Evolutionary conservation across 192 early-diverging fungal genomes (phyloP), one percentile per base, ranked within the genome.

Genomic region (Chytriomyces sp.): DNA sequence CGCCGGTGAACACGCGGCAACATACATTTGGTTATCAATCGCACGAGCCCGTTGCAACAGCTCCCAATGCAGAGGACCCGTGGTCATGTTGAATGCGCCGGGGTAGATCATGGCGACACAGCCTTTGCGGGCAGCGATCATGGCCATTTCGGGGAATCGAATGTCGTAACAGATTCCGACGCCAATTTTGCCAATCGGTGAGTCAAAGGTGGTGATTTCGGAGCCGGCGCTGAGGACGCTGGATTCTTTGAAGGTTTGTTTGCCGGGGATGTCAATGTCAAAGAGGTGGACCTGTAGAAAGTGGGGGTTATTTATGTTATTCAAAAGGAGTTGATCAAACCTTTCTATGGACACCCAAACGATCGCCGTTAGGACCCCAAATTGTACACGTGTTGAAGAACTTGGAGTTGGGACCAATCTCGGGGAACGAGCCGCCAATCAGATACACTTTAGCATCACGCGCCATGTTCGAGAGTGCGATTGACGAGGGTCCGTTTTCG

Each of bases 121-220:
- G 0, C 94, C 93, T 78, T 88, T 89, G 50, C 94, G 82, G 6
- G 96, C 93, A 46, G 96, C 96, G 81, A 97, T 88, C 91, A 93
- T 96, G 50, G 97, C 96, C 77, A 96, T 84, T 75, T 99, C 97
- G 8, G 97, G 97, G 80, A 99, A 99, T 71, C 95, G 82, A 11
- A 99, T 93, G 71, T 99, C 97, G 81, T 99, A 99, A 81, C 97
- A 99, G 49, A 99, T 98, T 3, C 91, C 97, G 13, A 98, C 81
- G 13, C 96, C 96, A 72, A 99, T 88, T 69, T 87, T 90, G 28
- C 96, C 97, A 81, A 91, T 94, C 24, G 66, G 85, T 66, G 96
- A 97, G 9, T 89, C 81, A 67, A 98, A 85, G 65, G 91, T 86
- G 26, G 95, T 97, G 78, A 95, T 77, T 26, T 84, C 74, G 69